Conservation (phyloP, 345 rosid genomes). For the Populus pruinosa region DNA sequence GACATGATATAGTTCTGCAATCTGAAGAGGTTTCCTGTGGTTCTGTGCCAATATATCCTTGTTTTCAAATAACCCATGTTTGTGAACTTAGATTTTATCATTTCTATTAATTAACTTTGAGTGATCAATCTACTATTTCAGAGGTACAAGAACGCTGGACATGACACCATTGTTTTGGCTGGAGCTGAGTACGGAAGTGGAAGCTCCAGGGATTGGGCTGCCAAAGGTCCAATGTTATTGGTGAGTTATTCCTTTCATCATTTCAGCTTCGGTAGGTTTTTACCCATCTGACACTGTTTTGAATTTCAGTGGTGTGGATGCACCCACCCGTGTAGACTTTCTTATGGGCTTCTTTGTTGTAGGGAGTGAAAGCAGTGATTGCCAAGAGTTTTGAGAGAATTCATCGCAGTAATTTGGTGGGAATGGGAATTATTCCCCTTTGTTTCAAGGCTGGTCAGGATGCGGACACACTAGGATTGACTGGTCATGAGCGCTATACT, state of each 20-base stretch:
- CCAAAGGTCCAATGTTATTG: constrained; percentile 25
- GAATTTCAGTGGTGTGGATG: too few relatives aligned
- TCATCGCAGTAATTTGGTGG: constrained; percentile 95
- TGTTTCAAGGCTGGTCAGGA: constrained; percentile 96
- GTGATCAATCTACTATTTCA: constrained; percentile 28
- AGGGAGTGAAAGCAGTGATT: constrained; percentile 62
- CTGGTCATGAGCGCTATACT: constrained; percentile 83
- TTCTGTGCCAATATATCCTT: not conserved
- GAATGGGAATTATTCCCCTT: constrained; percentile 96
- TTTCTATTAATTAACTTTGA: not conserved
- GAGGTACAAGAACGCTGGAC: constrained; percentile 58
- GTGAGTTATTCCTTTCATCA: constrained; percentile 1
- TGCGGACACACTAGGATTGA: constrained; percentile 78
- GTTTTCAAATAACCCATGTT: not conserved
- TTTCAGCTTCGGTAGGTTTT: not conserved
- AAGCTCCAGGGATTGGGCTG: constrained; percentile 34
- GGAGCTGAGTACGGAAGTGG: constrained; percentile 36
- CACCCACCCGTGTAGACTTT: too few relatives aligned
- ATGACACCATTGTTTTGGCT: constrained; percentile 23
- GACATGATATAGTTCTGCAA: too few relatives aligned
- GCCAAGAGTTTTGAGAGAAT: constrained; percentile 98
- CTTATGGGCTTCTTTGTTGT: too few relatives aligned
- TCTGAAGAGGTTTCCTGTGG: too few relatives aligned
- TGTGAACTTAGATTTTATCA: not conserved
- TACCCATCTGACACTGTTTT: not conserved